A percentile compares a stretch with the other conserved stretches of the same genome.
These are phyloP conservation scores for Suillus occidentalis DNA, from an alignment of 768 basidiomycete genomes.

Conservation along the genomic window DNA sequence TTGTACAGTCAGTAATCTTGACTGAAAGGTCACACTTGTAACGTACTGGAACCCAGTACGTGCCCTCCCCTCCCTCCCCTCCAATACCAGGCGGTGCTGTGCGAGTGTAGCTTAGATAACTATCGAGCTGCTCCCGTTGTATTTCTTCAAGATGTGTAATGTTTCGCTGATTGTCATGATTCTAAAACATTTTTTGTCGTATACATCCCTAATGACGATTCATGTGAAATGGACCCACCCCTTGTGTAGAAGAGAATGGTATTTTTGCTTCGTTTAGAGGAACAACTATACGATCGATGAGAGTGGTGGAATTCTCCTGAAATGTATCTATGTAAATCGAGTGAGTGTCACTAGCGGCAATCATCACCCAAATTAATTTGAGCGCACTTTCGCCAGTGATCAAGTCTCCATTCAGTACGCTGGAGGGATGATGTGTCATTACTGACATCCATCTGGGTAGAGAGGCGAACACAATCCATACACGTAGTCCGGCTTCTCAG, in stretches of 20 bases:
- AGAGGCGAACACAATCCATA: conserved; percentile 30
- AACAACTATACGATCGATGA: conserved; percentile 63
- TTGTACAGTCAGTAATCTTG: background rate
- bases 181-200: conserved; percentile 39
- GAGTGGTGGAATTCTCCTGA: conserved; percentile 61
- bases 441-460: background rate
- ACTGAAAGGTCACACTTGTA: background rate
- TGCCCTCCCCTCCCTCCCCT: conserved; percentile 61
- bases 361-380: background rate
- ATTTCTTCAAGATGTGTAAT: conserved; percentile 73
- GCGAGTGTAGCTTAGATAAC: conserved; percentile 62
- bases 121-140: conserved; percentile 54
- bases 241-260: conserved; percentile 69
- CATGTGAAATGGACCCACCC: conserved; percentile 42
- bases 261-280: conserved; percentile 57
- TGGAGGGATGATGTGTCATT: conserved; percentile 22
- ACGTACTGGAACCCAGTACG: conserved; percentile 74
- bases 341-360: background rate
- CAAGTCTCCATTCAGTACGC: conserved; percentile 71
- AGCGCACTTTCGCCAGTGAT: conserved; percentile 68
- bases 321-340: conserved; percentile 50
- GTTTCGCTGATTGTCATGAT: conserved; percentile 73
- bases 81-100: conserved; percentile 60
- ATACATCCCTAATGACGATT: background rate
- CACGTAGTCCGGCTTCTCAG: conserved; percentile 73